Conservation (phyloP, 306 rosid genomes). For the Vigna trinervia region DNA sequence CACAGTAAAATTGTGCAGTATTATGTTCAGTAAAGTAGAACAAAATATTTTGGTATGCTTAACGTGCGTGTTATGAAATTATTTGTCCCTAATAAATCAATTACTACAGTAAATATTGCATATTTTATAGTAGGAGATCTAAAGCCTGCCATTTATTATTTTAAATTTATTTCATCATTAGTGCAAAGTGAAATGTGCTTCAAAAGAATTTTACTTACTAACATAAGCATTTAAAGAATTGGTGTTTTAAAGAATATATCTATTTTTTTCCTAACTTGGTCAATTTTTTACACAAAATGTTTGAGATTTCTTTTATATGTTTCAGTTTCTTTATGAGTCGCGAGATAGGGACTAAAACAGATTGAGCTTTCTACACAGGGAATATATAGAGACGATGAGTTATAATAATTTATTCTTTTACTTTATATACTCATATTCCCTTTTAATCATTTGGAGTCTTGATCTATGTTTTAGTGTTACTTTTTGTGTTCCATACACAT, state of each 20-base stretch:
- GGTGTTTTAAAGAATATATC: not conserved
- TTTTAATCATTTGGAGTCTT: not conserved
- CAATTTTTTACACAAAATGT: not conserved
- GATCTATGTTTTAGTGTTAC: conserved; percentile 15
- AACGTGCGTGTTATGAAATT: not conserved
- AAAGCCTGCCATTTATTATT: not conserved
- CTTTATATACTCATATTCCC: not conserved
- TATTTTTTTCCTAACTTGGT: not conserved
- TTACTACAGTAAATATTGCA: not conserved
- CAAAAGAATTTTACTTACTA: not conserved
- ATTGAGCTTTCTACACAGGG: not conserved
- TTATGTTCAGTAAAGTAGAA: not conserved
- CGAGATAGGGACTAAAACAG: not conserved
- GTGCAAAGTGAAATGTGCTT: not conserved
- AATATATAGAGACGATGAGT: not conserved
- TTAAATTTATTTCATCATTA: not conserved
- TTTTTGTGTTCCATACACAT: not conserved
- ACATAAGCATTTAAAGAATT: not conserved
- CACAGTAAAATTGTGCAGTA: not conserved
- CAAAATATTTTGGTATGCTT: not conserved
- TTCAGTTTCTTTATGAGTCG: not conserved
- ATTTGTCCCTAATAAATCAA: not conserved
- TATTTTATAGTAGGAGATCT: not conserved
- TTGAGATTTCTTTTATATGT: not conserved
- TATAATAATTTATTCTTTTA: not conserved